Base-by-base conservation (phyloP, 2,329 filamentous ascomycete genomes). In the Monilinia laxa region DNA sequence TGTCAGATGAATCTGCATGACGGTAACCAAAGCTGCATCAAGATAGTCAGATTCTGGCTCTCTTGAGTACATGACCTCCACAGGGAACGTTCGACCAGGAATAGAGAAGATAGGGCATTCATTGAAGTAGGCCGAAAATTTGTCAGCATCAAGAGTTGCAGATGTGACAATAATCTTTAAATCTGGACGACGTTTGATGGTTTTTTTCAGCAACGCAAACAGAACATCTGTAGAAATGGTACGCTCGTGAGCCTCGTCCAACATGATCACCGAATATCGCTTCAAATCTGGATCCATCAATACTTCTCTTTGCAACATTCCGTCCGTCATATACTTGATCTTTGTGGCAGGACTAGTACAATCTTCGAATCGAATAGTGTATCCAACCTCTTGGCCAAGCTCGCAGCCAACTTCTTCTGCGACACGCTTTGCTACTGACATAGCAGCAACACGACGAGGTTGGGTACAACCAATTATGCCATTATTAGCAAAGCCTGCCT, bases 281-380 rank as follows among this genome's bases (percentile, higher is more conserved):
- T 85, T 90, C 71, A 99, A 81, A 73, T 97, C 90, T 0, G 93
- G 91, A 76, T 99, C 95, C 72, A 97, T 85, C 62, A 99, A 84
- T 76, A 97, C 93, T 80, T 99, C 95, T 81, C 95, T 87, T 80
- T 97, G 89, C 77, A 99, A 85, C 91, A 98, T 98, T 78, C 95
- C 95, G 75, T 99, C 95, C 20, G 95, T 99, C 94, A 99, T 97
- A 81, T 99, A 99, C 81, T 99, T 99, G 81, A 99, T 97, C 75
- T 89, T 92, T 1, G 95, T 99, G 23, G 89, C 85, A 2, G 92
- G 87, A 70, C 89, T 91, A 0, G 94, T 97, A 76, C 89, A 91
- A 79, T 99, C 95, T 76, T 99, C 95, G 76, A 99, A 99, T 77
- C 95, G 92, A 76, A 99, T 97, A 10, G 91, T 97, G 77, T 99